Conservation (phyloP, 257 asterid species). For the Solanum phureja region DNA sequence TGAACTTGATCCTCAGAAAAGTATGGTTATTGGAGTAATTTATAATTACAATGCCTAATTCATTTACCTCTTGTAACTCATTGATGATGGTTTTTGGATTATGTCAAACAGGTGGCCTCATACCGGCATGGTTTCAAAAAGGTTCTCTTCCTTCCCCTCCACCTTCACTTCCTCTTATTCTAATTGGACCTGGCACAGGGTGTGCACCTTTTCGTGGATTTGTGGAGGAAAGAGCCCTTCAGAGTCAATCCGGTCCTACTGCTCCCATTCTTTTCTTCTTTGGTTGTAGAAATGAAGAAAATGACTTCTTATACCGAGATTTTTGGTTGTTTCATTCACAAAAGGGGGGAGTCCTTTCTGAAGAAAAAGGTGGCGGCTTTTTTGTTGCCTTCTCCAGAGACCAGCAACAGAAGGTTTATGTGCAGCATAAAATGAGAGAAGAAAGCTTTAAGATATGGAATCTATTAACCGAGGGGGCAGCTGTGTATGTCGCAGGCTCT, state of each 20-base stretch:
- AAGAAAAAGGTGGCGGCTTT: constrained; percentile 84
- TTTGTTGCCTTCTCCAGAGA: constrained; percentile 83
- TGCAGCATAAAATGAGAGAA: constrained; percentile 80
- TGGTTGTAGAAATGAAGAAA: constrained; percentile 71
- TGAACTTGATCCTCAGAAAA: constrained; percentile 62
- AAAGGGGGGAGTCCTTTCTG: constrained; percentile 61
- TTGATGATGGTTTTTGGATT: background rate
- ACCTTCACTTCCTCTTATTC: constrained; percentile 77
- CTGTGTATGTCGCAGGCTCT: constrained; percentile 81
- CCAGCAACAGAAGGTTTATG: constrained; percentile 74
- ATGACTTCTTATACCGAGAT: constrained; percentile 67
- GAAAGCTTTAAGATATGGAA: constrained; percentile 58
- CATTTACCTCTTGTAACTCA: background rate
- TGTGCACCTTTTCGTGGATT: constrained; percentile 94
- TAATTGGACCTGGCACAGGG: constrained; percentile 97
- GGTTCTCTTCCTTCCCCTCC: constrained; percentile 82
- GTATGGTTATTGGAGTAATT: constrained; percentile 18
- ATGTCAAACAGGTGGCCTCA: constrained; percentile 39
- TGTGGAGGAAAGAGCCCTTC: constrained; percentile 76
- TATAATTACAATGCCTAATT: background rate
- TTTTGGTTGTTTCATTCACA: constrained; percentile 70
- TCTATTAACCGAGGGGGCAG: constrained; percentile 66
- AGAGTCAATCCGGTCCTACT: constrained; percentile 40
- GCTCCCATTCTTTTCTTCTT: constrained; percentile 82
- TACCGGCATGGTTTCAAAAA: constrained; percentile 78